Percentiles rank a stretch among this genome's conserved stretches.
Evolutionary conservation across 2,329 filamentous ascomycete species (phyloP).

Genomic region (Decorospora gaudefroyi): DNA sequence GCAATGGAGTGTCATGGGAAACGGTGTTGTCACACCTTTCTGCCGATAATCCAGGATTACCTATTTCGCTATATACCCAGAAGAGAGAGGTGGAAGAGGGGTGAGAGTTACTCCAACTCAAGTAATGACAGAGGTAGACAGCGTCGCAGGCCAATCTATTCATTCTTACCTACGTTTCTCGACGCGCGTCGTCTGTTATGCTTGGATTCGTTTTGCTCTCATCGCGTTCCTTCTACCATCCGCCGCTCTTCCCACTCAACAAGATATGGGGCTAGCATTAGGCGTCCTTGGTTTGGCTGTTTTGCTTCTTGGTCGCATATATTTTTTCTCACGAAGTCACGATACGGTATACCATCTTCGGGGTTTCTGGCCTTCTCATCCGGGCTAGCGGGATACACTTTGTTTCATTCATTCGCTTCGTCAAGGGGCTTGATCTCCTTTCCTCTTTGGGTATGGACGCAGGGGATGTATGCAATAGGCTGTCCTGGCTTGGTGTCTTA

Average conservation of each 20-base stretch:
- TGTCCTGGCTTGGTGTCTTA: slow-evolving; percentile 14
- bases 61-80: slow-evolving; percentile 39
- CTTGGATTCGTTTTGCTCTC: slow-evolving; percentile 23
- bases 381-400: slow-evolving; percentile 26
- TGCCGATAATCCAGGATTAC: slow-evolving; percentile 34
- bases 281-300: slow-evolving; percentile 9
- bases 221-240: slow-evolving; percentile 12
- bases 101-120: slow-evolving; percentile 28
- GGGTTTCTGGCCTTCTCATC: slow-evolving; percentile 19
- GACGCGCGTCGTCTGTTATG: slow-evolving; percentile 36
- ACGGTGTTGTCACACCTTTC: slow-evolving; percentile 27
- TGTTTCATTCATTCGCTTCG: slow-evolving; percentile 27
- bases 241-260: slow-evolving; percentile 10
- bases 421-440: slow-evolving; percentile 3
- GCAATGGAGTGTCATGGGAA: slow-evolving; percentile 25
- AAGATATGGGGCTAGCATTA: not conserved
- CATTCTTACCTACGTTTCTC: slow-evolving; percentile 34
- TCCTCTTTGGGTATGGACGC: slow-evolving; percentile 2
- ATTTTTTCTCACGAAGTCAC: slow-evolving; percentile 41
- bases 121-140: slow-evolving; percentile 46
- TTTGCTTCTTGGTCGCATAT: slow-evolving; percentile 25
- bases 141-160: slow-evolving; percentile 47
- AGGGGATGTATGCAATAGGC: slow-evolving; percentile 3
- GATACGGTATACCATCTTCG: slow-evolving; percentile 42
- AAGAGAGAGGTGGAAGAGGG: slow-evolving; percentile 28